These are phyloP conservation scores for Aegilops longissima DNA, from an alignment of 176 grass and related monocot genomes.

Conservation along the genomic window DNA sequence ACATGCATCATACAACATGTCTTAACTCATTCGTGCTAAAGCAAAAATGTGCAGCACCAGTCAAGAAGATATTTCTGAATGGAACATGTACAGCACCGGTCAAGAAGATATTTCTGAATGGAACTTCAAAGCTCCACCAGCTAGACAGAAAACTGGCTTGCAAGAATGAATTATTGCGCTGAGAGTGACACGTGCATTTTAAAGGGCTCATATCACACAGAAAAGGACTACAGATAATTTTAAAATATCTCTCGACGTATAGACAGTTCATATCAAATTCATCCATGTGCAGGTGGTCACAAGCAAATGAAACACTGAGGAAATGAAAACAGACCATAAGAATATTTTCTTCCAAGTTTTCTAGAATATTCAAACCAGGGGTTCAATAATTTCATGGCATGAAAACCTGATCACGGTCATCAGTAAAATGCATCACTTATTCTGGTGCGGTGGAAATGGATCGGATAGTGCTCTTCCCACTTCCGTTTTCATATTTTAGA, in stretches of 20 bases:
- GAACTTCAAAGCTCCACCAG: constrained; percentile 1
- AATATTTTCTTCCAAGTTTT: background rate
- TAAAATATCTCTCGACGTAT: background rate
- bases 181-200: background rate
- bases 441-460: background rate
- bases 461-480: no score
- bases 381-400: background rate
- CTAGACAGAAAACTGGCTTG: background rate
- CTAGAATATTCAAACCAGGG: background rate
- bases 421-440: background rate
- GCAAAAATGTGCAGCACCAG: background rate
- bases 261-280: background rate
- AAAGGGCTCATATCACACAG: background rate
- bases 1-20: background rate
- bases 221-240: constrained; percentile 17
- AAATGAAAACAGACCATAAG: background rate
- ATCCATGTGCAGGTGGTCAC: constrained; percentile 1
- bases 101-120: background rate
- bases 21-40: background rate
- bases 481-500: no score
- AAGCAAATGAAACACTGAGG: background rate
- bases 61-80: constrained; percentile 4
- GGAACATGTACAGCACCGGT: background rate
- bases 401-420: background rate
- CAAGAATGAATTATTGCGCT: constrained; percentile 17